Conservation (phyloP, 73 alveolate genomes). For the Tetrahymena thermophila region DNA sequence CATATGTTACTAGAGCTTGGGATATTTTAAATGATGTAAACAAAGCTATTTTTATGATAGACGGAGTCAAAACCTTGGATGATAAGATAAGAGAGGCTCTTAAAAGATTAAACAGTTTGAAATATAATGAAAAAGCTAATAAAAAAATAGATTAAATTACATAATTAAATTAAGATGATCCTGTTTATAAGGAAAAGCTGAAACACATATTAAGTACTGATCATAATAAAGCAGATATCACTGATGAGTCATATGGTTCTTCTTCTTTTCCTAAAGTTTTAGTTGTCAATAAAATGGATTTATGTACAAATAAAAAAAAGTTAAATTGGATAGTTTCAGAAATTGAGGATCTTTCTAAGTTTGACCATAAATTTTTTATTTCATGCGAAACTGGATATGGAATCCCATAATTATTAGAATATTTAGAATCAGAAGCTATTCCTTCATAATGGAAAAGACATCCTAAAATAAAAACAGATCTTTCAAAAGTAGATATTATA, state of each 20-base stretch:
- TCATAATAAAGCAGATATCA: neutral
- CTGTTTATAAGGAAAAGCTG: neutral
- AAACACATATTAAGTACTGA: neutral
- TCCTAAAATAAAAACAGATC: neutral
- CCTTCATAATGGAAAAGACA: conserved; percentile 20
- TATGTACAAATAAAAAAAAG: conserved; percentile 29
- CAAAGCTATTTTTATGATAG: conserved; percentile 9
- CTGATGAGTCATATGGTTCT: neutral
- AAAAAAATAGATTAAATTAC: neutral
- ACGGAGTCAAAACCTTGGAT: conserved; percentile 35
- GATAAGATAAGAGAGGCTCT: conserved; percentile 16
- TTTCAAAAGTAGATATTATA: conserved; percentile 23
- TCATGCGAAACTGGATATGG: conserved; percentile 39
- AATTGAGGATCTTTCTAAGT: conserved; percentile 35
- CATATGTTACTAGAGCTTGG: conserved; percentile 26
- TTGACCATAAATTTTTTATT: conserved; percentile 27
- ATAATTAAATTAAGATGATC: neutral
- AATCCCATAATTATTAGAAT: conserved; percentile 6
- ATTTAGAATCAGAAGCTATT: conserved; percentile 13
- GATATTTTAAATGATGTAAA: conserved; percentile 22
- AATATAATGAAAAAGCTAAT: conserved; percentile 8
- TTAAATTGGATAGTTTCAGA: conserved; percentile 34
- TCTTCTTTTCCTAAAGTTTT: conserved; percentile 25
- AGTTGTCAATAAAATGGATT: conserved; percentile 40
- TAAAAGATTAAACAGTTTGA: conserved; percentile 14